Evolutionary conservation across 208 protist species (phyloP).

Genomic region (Trichomonas vaginalis): DNA sequence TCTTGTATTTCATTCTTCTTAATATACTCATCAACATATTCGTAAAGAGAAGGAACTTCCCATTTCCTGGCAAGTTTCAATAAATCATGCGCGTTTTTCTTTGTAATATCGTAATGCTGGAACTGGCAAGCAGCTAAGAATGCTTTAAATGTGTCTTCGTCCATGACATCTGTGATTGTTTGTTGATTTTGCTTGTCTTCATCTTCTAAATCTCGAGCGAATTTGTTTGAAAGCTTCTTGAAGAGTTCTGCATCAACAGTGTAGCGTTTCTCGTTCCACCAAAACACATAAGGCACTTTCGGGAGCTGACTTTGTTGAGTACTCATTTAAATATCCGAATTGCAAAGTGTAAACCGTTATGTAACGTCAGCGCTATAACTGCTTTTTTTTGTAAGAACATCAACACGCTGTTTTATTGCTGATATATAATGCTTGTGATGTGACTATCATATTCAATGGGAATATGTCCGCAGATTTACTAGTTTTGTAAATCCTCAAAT

Average conservation of each 20-base stretch:
- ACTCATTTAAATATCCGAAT: not conserved
- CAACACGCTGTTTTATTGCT: too few species aligned
- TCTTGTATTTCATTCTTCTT: not conserved
- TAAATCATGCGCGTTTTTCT: not conserved
- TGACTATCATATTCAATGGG: too few species aligned
- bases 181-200: not conserved
- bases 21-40: not conserved
- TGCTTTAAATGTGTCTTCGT: not conserved
- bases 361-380: not conserved
- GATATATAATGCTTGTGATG: too few species aligned
- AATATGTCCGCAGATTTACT: too few species aligned
- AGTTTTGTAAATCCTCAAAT: too few species aligned
- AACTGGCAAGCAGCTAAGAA: not conserved
- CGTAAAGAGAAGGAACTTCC: not conserved
- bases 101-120: not conserved
- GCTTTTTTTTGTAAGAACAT: not conserved
- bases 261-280: not conserved
- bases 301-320: not conserved
- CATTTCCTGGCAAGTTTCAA: not conserved
- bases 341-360: not conserved
- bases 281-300: not conserved
- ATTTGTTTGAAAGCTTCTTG: not conserved
- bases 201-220: not conserved
- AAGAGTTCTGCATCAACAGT: not conserved
- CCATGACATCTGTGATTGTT: not conserved